These are phyloP conservation scores for Cryptococcus sp. DNA, from an alignment of 1,284 basidiomycete genomes.

Conservation along the genomic window DNA sequence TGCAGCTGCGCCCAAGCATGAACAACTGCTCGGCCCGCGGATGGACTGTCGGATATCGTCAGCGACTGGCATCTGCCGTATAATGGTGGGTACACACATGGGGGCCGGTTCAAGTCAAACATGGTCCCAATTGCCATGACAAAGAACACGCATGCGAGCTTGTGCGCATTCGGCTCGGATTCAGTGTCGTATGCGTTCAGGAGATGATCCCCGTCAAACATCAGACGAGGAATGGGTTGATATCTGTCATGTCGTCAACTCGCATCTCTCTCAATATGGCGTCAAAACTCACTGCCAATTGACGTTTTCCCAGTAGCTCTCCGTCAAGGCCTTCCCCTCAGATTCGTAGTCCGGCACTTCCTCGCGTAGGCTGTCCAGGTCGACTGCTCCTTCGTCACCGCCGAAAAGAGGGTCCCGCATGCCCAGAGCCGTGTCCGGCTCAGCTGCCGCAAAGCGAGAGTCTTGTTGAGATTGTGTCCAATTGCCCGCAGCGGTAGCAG, in stretches of 20 bases:
- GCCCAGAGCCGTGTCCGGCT: slow-evolving; percentile 14
- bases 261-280: slow-evolving; percentile 1
- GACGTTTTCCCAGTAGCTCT: slow-evolving; percentile 52
- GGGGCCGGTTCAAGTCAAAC: slow-evolving; percentile 45
- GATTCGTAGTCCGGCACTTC: slow-evolving; percentile 46
- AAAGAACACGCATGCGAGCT: slow-evolving; percentile 51
- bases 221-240: slow-evolving; percentile 40
- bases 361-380: slow-evolving; percentile 29
- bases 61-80: not conserved
- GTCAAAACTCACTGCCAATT: slow-evolving; percentile 48
- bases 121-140: slow-evolving; percentile 51
- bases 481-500: slow-evolving; percentile 14
- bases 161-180: slow-evolving; percentile 41
- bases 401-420: slow-evolving; percentile 17
- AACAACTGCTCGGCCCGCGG: slow-evolving; percentile 43
- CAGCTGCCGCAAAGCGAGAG: not conserved
- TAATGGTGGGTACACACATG: slow-evolving; percentile 31
- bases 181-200: slow-evolving; percentile 41
- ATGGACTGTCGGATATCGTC: slow-evolving; percentile 28
- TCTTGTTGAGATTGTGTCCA: not conserved
- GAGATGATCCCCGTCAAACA: slow-evolving; percentile 50
- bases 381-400: slow-evolving; percentile 13
- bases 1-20: slow-evolving; percentile 42
- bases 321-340: slow-evolving; percentile 37
- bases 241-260: slow-evolving; percentile 24